Evolutionary conservation across 2,329 filamentous ascomycete species (phyloP), one percentile per base, ranked within the genome.

Genomic region (Epichloe brachyelytri): DNA sequence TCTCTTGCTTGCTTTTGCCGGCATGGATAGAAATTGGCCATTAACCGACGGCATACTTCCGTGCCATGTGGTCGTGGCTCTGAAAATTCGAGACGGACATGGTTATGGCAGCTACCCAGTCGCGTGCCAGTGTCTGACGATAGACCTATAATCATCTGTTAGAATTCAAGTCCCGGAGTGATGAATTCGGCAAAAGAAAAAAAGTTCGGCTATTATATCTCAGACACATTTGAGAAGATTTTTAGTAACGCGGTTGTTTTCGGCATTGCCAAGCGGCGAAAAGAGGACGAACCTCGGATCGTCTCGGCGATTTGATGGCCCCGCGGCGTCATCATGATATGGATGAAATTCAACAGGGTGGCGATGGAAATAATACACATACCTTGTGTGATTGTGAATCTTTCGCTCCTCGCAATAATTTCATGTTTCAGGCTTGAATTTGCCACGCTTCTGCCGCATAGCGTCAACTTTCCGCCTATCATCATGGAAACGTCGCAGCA

Each of bases 401-500:
- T 22, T 34, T 41, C 11, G 8, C 26, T 14, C 12, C 14, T 19
- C 26, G 11, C 10, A 5, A 2, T 15, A n/a, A 5, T 7, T 43
- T 70, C 63, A 71, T 37, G 67, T 67, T 56, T 77, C 74, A 15
- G 74, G 74, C 63, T 71, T 74, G 62, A 85, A 78, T 63, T 76
- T 82, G 22, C 80, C 78, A 60, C 78, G 78, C 68, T 79, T 77
- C 66, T 78, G 78, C 68, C 79, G 80, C 80, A 90, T 83, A 52
- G 80, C 80, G 61, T 79, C 73, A 45, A 93, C 79, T 67, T 80
- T 85, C 70, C 72, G 79, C 70, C 76, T 78, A 69, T 91, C 87
- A 64, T 86, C 79, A 64, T 89, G 83, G 67, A 93, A 93, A 57
- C 78, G 76, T 68, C 69, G 81, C 57, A 86, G 69, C 65, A 93